phyloP scores from a whole-genome alignment of 2,329 filamentous ascomycete species.

The Dothiorella sarmentorum region DNA sequence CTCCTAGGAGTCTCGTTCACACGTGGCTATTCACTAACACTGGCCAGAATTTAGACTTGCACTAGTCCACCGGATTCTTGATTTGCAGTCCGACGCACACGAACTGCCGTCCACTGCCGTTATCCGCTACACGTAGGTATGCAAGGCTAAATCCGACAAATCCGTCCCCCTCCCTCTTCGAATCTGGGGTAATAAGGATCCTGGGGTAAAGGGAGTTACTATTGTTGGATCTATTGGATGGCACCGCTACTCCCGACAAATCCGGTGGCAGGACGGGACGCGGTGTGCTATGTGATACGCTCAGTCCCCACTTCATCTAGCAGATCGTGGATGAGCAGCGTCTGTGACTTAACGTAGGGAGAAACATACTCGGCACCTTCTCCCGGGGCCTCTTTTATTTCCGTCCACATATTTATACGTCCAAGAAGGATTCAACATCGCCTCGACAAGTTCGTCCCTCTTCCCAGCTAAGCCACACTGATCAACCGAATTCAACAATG shows the following conservation, averaged over 20 bases:
- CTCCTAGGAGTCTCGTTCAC: not conserved
- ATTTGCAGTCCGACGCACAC: not conserved
- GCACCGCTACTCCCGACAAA: not conserved
- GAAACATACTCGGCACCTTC: not conserved
- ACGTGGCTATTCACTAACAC: no score
- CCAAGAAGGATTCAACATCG: not conserved
- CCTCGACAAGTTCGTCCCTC: not conserved
- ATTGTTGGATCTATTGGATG: not conserved
- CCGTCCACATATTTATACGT: not conserved
- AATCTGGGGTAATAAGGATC: constrained; percentile 9
- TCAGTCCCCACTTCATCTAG: not conserved
- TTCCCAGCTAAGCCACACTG: not conserved
- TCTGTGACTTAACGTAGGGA: not conserved
- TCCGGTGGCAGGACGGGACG: not conserved
- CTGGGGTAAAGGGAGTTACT: not conserved
- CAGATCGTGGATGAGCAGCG: not conserved
- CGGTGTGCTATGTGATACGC: not conserved
- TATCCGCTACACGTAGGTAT: no score
- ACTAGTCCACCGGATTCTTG: not conserved
- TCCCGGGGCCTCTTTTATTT: not conserved
- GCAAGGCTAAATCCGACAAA: constrained; percentile 13
- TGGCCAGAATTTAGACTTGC: constrained; percentile 1
- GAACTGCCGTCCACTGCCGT: not conserved
- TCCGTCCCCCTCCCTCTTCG: no score
- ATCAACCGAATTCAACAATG: not conserved